Conservation (phyloP, 495 filamentous ascomycete genomes). For the Penicillium cosmopolitanum region DNA sequence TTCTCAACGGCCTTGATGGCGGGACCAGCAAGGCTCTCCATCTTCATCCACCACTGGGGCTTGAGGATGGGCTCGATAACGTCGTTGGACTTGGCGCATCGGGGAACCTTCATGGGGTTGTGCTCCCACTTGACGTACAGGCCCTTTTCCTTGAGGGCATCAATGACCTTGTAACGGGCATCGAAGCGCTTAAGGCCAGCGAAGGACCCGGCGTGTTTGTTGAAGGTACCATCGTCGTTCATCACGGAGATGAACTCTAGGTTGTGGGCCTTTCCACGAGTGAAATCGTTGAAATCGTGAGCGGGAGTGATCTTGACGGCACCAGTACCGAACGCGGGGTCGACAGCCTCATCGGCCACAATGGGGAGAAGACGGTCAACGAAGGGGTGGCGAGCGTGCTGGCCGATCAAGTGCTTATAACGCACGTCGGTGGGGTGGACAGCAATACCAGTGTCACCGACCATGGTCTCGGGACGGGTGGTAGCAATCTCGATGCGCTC, state of each 20-base stretch:
- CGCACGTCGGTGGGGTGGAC: conserved; percentile 74
- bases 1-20: conserved; percentile 69
- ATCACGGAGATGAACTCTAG: conserved; percentile 55
- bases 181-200: conserved; percentile 76
- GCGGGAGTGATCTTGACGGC: conserved; percentile 80
- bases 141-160: conserved; percentile 69
- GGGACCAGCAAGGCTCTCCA: conserved; percentile 60
- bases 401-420: conserved; percentile 68
- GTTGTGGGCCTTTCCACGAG: conserved; percentile 68
- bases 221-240: conserved; percentile 67
- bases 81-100: conserved; percentile 75
- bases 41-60: conserved; percentile 79
- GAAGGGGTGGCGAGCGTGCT: conserved; percentile 72
- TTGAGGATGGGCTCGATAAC: conserved; percentile 80
- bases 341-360: conserved; percentile 71
- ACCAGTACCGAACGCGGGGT: conserved; percentile 77
- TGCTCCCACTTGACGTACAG: conserved; percentile 77
- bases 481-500: conserved; percentile 77
- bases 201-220: conserved; percentile 62
- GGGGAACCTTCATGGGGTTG: conserved; percentile 79
- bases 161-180: conserved; percentile 69
- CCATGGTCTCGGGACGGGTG: conserved; percentile 81
- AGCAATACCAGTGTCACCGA: conserved; percentile 76
- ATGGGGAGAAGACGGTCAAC: conserved; percentile 68
- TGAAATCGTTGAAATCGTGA: conserved; percentile 80